Evolutionary conservation across 2,329 filamentous ascomycete genomes (phyloP).

Genomic region (Fusarium nodosum): DNA sequence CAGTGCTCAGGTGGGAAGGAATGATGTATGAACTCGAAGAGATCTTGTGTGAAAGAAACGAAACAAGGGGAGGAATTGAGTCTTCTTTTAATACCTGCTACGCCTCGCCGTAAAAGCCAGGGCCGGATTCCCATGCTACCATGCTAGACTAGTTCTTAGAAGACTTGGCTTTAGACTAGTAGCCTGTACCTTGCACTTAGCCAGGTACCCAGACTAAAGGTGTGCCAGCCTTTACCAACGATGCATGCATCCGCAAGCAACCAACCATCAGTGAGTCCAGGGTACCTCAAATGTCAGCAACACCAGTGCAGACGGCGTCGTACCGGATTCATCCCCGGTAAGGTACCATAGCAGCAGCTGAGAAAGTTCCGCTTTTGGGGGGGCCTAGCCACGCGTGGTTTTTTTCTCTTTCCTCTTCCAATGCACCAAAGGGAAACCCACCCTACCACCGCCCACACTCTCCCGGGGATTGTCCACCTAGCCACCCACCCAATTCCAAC

Average conservation of each 20-base stretch:
- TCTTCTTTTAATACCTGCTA: conserved; percentile 44
- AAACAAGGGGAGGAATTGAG: conserved; percentile 46
- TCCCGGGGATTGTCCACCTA: neutral
- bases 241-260: conserved; percentile 35
- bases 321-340: conserved; percentile 41
- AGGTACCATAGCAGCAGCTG: conserved; percentile 24
- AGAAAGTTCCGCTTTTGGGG: conserved; percentile 30
- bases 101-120: conserved; percentile 45
- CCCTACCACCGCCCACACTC: conserved; percentile 15
- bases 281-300: conserved; percentile 26
- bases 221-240: conserved; percentile 31
- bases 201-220: conserved; percentile 33
- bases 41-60: conserved; percentile 45
- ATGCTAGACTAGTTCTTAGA: conserved; percentile 35
- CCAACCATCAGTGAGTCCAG: conserved; percentile 21
- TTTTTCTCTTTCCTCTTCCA: conserved; percentile 19
- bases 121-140: conserved; percentile 31
- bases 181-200: conserved; percentile 26
- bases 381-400: conserved; percentile 43
- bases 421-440: conserved; percentile 17
- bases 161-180: conserved; percentile 43
- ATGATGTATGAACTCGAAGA: conserved; percentile 49
- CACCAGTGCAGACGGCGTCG: conserved; percentile 28
- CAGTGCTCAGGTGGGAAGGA: conserved; percentile 50
- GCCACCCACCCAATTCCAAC: conserved; percentile 2